Evolutionary conservation across 163 green algal genomes (phyloP), one percentile per base, ranked within the genome.

Genomic region (Coccomyxa subellipsoidea): DNA sequence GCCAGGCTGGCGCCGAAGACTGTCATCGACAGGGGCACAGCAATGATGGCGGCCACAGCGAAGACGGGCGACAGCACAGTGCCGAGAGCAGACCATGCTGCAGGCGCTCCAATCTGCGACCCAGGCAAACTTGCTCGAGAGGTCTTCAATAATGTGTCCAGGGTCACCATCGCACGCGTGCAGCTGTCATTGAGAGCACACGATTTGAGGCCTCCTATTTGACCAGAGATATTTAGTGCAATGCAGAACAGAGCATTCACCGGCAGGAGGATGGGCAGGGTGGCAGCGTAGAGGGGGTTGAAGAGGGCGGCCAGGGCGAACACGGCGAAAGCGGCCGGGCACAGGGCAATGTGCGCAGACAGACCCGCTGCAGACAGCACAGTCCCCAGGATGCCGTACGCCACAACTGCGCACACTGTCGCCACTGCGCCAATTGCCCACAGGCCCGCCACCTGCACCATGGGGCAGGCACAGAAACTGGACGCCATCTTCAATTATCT

Each of bases 181-280:
- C n/a, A n/a, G n/a, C n/a, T n/a, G n/a, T n/a, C n/a, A n/a, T n/a
- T n/a, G n/a, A n/a, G n/a, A n/a, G n/a, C n/a, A n/a, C n/a, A n/a
- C n/a, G n/a, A n/a, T n/a, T n/a, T n/a, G n/a, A n/a, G n/a, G n/a
- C n/a, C n/a, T n/a, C n/a, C n/a, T n/a, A n/a, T n/a, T n/a, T n/a
- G n/a, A n/a, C n/a, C n/a, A n/a, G n/a, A n/a, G n/a, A n/a, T n/a
- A n/a, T n/a, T n/a, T n/a, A n/a, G n/a, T n/a, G n/a, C n/a, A n/a
- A n/a, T n/a, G n/a, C n/a, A n/a, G n/a, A n/a, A n/a, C 66, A 36
- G 66, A 35, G 66, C 12, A 8, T 31, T 38, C 32, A 77, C 70
- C 70, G 70, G 70, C n/a, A 77, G 70, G 27, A 77, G 70, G 10
- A 77, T 15, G 1, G 70, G 70, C 70, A 77, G 70, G 32, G 40